A percentile compares a stretch with the other conserved stretches of the same genome.
These are phyloP conservation scores for Spizellomyces sp. DNA, from an alignment of 192 early-diverging fungal genomes.

Conservation along the genomic window DNA sequence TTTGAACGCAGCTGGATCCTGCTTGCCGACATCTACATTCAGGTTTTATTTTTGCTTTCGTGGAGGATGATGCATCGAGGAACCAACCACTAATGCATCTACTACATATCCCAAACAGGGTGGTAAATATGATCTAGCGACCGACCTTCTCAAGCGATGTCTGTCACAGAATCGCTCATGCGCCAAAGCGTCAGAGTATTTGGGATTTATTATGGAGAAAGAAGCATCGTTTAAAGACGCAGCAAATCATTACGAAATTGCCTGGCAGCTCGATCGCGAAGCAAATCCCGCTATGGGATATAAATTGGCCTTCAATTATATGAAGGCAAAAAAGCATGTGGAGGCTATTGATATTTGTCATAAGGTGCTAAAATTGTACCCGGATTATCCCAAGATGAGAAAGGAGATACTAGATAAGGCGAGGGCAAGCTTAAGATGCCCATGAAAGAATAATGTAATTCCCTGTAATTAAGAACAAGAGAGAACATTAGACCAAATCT, in stretches of 20 bases:
- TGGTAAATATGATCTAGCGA: conserved; percentile 60
- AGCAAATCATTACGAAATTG: conserved; percentile 49
- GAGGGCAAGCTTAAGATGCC: background rate
- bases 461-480: too few species aligned
- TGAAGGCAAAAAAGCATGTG: conserved; percentile 54
- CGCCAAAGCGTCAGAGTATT: conserved; percentile 56
- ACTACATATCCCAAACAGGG: conserved; percentile 34
- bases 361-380: conserved; percentile 48
- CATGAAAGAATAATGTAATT: background rate
- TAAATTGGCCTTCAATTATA: conserved; percentile 59
- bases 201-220: conserved; percentile 64
- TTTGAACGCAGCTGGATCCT: conserved; percentile 57
- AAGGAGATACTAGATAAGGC: conserved; percentile 24
- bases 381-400: conserved; percentile 61
- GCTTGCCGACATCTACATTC: conserved; percentile 60
- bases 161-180: conserved; percentile 48
- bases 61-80: background rate
- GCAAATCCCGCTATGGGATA: conserved; percentile 55
- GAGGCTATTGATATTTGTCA: conserved; percentile 59
- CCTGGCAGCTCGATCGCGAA: conserved; percentile 52
- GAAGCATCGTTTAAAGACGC: conserved; percentile 55
- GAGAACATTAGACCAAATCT: too few species aligned
- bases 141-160: conserved; percentile 48
- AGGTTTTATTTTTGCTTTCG: conserved; percentile 27
- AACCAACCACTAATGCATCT: background rate